A percentile compares a stretch with the other conserved stretches of the same genome.
Conservation (phyloP, 2,329 filamentous ascomycete species). For the Ophiocordyceps unilateralis region DNA sequence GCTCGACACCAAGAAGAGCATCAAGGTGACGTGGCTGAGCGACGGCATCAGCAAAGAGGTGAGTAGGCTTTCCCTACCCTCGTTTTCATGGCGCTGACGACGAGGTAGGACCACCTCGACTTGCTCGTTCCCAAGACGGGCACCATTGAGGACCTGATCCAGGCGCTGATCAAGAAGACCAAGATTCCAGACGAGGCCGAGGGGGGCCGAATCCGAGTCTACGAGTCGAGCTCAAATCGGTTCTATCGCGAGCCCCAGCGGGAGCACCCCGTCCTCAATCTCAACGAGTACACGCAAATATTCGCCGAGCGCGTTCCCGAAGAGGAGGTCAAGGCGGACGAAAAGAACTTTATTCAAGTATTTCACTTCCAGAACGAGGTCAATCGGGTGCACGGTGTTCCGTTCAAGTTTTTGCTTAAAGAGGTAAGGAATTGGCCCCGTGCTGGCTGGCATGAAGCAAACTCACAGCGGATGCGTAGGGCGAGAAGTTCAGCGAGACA, state of each 20-base stretch:
- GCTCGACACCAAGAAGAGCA: constrained; percentile 75
- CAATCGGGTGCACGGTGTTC: constrained; percentile 67
- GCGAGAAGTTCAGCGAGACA: constrained; percentile 75
- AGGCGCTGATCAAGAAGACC: constrained; percentile 62
- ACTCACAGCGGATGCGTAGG: constrained; percentile 26
- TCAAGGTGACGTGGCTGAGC: constrained; percentile 70
- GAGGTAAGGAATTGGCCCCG: constrained; percentile 35
- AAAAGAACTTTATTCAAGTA: constrained; percentile 50
- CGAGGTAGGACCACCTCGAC: constrained; percentile 51
- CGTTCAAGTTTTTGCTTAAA: constrained; percentile 78
- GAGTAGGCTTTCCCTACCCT: constrained; percentile 12
- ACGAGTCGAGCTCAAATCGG: constrained; percentile 68
- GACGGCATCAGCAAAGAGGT: constrained; percentile 89
- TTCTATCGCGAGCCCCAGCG: constrained; percentile 61
- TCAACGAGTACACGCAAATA: constrained; percentile 73
- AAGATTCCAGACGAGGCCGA: constrained; percentile 57
- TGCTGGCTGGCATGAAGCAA: neutral
- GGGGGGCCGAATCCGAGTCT: constrained; percentile 57
- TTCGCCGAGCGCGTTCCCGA: constrained; percentile 70
- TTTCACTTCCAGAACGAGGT: constrained; percentile 91
- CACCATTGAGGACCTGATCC: constrained; percentile 60
- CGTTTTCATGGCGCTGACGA: neutral
- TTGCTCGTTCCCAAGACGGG: constrained; percentile 79
- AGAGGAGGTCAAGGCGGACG: constrained; percentile 43
- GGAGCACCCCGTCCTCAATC: constrained; percentile 57